Evolutionary conservation across 2,329 filamentous ascomycete genomes (phyloP).

Genomic region (Cordyceps javanica): DNA sequence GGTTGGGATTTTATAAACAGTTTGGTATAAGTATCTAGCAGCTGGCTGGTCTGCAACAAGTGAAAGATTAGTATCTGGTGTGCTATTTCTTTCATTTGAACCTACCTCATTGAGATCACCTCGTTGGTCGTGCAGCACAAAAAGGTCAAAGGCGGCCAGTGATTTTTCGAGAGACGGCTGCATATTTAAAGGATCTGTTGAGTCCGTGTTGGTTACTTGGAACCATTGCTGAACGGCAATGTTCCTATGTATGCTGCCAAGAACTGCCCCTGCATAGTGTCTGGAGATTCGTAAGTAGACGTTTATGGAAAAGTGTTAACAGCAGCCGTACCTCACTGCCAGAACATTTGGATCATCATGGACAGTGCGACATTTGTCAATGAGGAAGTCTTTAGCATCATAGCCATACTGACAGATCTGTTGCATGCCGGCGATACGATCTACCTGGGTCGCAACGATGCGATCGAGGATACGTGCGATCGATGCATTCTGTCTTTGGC

Average conservation of each 20-base stretch:
- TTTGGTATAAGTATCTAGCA: constrained; percentile 58
- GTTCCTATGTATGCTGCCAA: constrained; percentile 75
- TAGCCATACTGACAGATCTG: constrained; percentile 68
- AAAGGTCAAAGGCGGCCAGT: constrained; percentile 82
- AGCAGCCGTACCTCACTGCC: constrained; percentile 53
- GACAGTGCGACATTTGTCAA: constrained; percentile 56
- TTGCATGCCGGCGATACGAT: constrained; percentile 63
- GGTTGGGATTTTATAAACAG: constrained; percentile 49
- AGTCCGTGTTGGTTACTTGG: constrained; percentile 24
- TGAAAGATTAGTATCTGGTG: background rate
- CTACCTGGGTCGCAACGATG: constrained; percentile 64
- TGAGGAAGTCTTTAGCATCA: constrained; percentile 80
- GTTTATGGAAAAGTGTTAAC: constrained; percentile 23
- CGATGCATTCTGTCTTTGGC: constrained; percentile 45
- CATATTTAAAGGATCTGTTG: constrained; percentile 30
- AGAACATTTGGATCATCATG: constrained; percentile 66
- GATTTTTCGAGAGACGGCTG: constrained; percentile 58
- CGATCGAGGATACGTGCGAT: constrained; percentile 54
- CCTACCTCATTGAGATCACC: constrained; percentile 70
- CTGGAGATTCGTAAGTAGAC: constrained; percentile 32
- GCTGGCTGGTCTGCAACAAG: constrained; percentile 45
- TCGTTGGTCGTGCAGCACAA: constrained; percentile 66
- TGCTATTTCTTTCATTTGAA: constrained; percentile 15
- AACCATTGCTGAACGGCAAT: constrained; percentile 74
- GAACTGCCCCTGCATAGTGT: constrained; percentile 67